Conservation (phyloP, 208 protist genomes). For the Trypanosoma cruzi region DNA sequence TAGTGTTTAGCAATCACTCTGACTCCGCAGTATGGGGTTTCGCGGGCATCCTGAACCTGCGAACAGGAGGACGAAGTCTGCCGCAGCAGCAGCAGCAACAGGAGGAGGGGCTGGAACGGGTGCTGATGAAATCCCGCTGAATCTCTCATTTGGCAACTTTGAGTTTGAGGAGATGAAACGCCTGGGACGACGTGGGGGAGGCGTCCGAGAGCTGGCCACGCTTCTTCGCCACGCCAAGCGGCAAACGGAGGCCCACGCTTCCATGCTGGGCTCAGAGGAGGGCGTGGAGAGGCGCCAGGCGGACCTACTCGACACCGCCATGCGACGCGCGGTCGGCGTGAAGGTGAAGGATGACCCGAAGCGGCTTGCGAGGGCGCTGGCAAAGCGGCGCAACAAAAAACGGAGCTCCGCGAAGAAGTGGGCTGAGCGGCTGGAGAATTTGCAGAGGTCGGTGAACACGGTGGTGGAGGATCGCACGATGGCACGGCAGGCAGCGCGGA, state of each 20-base stretch:
- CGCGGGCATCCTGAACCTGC: background rate
- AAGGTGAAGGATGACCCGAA: slow-evolving; percentile 81
- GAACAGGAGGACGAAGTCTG: background rate
- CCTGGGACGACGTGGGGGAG: slow-evolving; percentile 69
- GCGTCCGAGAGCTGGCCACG: slow-evolving; percentile 65
- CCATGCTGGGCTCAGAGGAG: slow-evolving; percentile 41
- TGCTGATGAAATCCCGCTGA: slow-evolving; percentile 45
- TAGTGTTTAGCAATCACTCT: background rate
- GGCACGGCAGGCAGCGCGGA: slow-evolving; percentile 37
- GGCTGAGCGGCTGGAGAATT: slow-evolving; percentile 56
- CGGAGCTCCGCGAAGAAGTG: slow-evolving; percentile 79
- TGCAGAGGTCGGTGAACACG: slow-evolving; percentile 75
- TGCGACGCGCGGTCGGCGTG: slow-evolving; percentile 55
- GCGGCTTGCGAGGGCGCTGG: slow-evolving; percentile 60
- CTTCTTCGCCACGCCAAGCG: slow-evolving; percentile 56
- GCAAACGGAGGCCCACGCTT: slow-evolving; percentile 35
- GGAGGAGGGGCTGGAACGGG: slow-evolving; percentile 28
- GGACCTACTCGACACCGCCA: slow-evolving; percentile 57
- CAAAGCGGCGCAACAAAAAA: slow-evolving; percentile 79
- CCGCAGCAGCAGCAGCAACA: too few relatives aligned
- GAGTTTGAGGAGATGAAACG: slow-evolving; percentile 77
- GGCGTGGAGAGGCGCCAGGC: slow-evolving; percentile 51
- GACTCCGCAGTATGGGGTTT: background rate
- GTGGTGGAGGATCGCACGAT: slow-evolving; percentile 61
- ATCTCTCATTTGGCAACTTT: slow-evolving; percentile 83